A percentile compares a stretch with the other conserved stretches of the same genome.
phyloP scores from a whole-genome alignment of 345 rosid species.

The Syzygium oleosum region DNA sequence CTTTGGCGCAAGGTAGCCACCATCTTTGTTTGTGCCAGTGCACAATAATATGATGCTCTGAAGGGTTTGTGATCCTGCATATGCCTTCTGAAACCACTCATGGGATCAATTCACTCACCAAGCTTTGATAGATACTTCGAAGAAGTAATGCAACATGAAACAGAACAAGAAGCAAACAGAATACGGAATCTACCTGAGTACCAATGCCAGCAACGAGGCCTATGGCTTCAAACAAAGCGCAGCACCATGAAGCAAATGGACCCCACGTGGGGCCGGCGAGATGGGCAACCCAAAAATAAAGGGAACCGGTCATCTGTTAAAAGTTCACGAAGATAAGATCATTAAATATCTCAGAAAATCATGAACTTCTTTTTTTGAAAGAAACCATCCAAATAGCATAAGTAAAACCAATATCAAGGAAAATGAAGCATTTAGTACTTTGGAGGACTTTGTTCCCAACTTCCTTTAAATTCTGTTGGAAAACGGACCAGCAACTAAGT shows the following conservation, averaged over 20 bases:
- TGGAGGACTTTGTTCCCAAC: background rate
- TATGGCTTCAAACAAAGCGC: slow-evolving; percentile 60
- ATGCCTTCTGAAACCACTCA: slow-evolving; percentile 26
- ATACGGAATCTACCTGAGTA: slow-evolving; percentile 29
- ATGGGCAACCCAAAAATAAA: slow-evolving; percentile 64
- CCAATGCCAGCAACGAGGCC: slow-evolving; percentile 54
- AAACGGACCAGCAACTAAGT: background rate
- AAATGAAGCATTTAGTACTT: background rate
- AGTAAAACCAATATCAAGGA: background rate
- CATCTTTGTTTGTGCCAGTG: slow-evolving; percentile 44
- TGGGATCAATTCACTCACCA: background rate
- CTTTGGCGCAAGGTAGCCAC: slow-evolving; percentile 49
- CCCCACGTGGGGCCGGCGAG: slow-evolving; percentile 57
- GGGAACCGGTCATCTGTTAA: slow-evolving; percentile 56
- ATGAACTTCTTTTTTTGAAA: no score
- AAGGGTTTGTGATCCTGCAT: slow-evolving; percentile 50
- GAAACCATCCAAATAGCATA: background rate
- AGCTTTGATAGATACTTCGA: background rate
- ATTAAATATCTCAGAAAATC: background rate
- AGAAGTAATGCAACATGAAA: background rate
- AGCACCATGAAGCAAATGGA: slow-evolving; percentile 60
- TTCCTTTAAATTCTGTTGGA: background rate
- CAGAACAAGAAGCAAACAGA: background rate
- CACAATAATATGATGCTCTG: slow-evolving; percentile 21
- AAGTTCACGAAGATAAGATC: background rate